phyloP scores from a whole-genome alignment of 148 eudicot species.

The Silene conica region DNA sequence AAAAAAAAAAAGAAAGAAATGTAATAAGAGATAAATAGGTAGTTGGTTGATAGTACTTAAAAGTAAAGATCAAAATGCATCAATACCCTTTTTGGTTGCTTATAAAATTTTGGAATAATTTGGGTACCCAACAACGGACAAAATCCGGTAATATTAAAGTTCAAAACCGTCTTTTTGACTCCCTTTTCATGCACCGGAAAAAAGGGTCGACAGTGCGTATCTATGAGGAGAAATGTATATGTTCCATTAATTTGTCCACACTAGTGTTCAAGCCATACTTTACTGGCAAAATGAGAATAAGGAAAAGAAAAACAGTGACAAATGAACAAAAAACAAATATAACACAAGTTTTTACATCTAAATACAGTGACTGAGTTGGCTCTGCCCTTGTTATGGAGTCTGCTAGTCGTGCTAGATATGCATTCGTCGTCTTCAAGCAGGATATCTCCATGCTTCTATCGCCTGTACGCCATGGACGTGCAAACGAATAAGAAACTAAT shows the following conservation, averaged over 20 bases:
- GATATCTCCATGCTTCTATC: conserved; percentile 27
- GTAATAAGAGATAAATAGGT: too few species aligned
- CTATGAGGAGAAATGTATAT: too few species aligned
- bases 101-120: too few species aligned
- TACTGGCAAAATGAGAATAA: conserved; percentile 5
- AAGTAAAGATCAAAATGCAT: too few species aligned
- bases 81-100: too few species aligned
- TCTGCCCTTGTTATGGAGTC: conserved; percentile 10
- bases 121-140: too few species aligned
- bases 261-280: conserved; percentile 20
- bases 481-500: background rate
- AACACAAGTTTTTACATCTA: conserved; percentile 27
- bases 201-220: too few species aligned
- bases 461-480: conserved; percentile 33
- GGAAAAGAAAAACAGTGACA: background rate
- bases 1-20: too few species aligned
- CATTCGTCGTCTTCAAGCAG: conserved; percentile 42
- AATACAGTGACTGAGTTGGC: conserved; percentile 14
- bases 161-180: too few species aligned
- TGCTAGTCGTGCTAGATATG: conserved; percentile 6
- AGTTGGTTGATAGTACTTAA: too few species aligned
- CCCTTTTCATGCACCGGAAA: too few species aligned
- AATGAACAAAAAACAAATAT: background rate
- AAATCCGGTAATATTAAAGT: too few species aligned
- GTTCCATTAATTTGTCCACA: conserved; percentile 15